Conservation (phyloP, 371 early-diverging fungal genomes). For the Furculomyces boomerangus region DNA sequence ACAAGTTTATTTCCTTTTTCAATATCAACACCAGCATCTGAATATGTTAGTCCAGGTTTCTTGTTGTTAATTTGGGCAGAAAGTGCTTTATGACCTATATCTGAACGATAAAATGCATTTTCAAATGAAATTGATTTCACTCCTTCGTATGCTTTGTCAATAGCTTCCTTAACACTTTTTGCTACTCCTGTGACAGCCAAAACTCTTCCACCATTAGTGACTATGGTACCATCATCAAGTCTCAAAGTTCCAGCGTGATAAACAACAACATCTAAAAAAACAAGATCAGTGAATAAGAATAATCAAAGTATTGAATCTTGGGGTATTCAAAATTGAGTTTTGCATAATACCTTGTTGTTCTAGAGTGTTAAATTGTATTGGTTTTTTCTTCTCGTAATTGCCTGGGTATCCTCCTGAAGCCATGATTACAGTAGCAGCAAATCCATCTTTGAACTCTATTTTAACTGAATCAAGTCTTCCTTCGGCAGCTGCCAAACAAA, state of each 20-base stretch:
- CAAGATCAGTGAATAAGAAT: too few relatives aligned
- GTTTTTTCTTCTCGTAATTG: constrained; percentile 58
- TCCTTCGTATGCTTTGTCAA: constrained; percentile 53
- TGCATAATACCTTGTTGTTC: neutral
- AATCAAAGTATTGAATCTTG: too few relatives aligned
- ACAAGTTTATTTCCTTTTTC: constrained; percentile 90
- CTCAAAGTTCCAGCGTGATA: constrained; percentile 86
- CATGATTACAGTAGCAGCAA: constrained; percentile 78
- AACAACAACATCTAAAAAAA: constrained; percentile 38
- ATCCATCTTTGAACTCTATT: constrained; percentile 46
- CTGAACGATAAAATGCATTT: constrained; percentile 64
- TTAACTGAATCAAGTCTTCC: constrained; percentile 78
- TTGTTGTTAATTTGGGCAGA: constrained; percentile 6
- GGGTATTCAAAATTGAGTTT: too few relatives aligned
- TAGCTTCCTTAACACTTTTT: constrained; percentile 46
- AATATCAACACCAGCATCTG: constrained; percentile 88
- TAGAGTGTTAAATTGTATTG: constrained; percentile 37
- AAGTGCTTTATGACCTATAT: constrained; percentile 70
- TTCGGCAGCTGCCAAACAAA: constrained; percentile 73
- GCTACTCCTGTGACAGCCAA: constrained; percentile 76
- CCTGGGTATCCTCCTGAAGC: constrained; percentile 91
- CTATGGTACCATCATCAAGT: constrained; percentile 28
- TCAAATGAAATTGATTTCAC: constrained; percentile 59
- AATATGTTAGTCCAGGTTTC: constrained; percentile 46
- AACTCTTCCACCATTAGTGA: constrained; percentile 92